These are phyloP conservation scores for Paraurostyla sp. DNA, from an alignment of 73 alveolate genomes.

Conservation along the genomic window DNA sequence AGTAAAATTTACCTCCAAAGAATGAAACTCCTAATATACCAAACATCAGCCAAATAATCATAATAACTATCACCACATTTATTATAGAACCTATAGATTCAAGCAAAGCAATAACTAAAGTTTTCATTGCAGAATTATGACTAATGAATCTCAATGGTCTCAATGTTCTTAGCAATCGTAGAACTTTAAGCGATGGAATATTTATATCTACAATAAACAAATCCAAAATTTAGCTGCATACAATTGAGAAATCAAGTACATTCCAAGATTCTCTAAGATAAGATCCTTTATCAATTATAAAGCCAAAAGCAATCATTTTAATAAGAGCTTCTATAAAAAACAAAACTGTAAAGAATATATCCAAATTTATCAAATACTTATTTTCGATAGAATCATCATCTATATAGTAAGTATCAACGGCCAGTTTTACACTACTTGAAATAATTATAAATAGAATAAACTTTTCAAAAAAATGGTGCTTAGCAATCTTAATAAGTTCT, in stretches of 20 bases:
- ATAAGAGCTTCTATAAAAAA: slow-evolving; percentile 85
- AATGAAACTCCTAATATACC: slow-evolving; percentile 93
- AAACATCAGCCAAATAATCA: slow-evolving; percentile 96
- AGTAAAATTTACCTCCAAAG: slow-evolving; percentile 87
- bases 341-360: slow-evolving; percentile 82
- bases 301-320: slow-evolving; percentile 90
- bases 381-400: slow-evolving; percentile 4
- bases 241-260: slow-evolving; percentile 92
- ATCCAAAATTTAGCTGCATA: slow-evolving; percentile 87
- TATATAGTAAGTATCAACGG: slow-evolving; percentile 64
- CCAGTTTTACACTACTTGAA: slow-evolving; percentile 68
- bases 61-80: slow-evolving; percentile 89
- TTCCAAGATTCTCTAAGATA: slow-evolving; percentile 93
- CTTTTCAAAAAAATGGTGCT: slow-evolving; percentile 63
- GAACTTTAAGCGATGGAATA: slow-evolving; percentile 72
- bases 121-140: slow-evolving; percentile 86
- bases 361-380: slow-evolving; percentile 64
- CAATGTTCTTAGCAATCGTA: slow-evolving; percentile 88
- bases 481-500: slow-evolving; percentile 47
- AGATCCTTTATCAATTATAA: slow-evolving; percentile 84
- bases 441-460: slow-evolving; percentile 66
- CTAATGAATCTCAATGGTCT: slow-evolving; percentile 93
- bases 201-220: slow-evolving; percentile 44
- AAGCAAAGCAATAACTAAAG: slow-evolving; percentile 85
- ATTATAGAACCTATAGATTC: slow-evolving; percentile 90